Conservation (phyloP, 176 grass and related monocot genomes). For the Luzula sylvatica region DNA sequence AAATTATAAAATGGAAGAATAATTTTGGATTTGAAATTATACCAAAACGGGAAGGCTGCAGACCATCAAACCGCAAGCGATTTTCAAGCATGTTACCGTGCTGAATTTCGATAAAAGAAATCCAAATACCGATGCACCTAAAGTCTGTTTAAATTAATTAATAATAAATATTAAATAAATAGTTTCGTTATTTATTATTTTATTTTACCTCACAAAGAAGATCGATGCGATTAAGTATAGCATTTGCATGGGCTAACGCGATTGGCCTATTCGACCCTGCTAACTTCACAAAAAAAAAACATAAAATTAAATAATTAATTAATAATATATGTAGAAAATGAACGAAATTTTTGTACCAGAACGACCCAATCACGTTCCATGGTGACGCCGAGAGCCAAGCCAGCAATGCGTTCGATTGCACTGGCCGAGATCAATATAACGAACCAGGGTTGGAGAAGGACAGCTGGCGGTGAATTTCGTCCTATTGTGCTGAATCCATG, state of each 20-base stretch:
- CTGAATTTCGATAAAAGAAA: conserved; percentile 81
- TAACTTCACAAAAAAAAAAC: conserved; percentile 51
- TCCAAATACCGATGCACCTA: conserved; percentile 84
- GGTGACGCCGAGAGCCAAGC: conserved; percentile 71
- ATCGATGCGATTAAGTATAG: conserved; percentile 83
- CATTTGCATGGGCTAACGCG: conserved; percentile 92
- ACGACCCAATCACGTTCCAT: conserved; percentile 98
- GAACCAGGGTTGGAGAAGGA: conserved; percentile 92
- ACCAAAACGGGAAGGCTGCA: conserved; percentile 83
- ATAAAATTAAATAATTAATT: conserved; percentile 18
- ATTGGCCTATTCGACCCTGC: conserved; percentile 84
- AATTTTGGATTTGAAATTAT: conserved; percentile 1
- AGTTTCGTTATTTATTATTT: not conserved
- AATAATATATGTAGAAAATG: not conserved
- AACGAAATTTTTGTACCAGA: conserved; percentile 50
- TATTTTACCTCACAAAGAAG: conserved; percentile 86
- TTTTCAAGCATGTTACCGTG: conserved; percentile 74
- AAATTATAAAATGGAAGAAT: conserved; percentile 2
- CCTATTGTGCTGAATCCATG: conserved; percentile 50
- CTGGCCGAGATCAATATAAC: conserved; percentile 55
- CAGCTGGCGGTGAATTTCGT: conserved; percentile 34
- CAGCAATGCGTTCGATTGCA: conserved; percentile 79
- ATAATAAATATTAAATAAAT: conserved; percentile 15
- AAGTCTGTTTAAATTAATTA: conserved; percentile 37
- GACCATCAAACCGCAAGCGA: conserved; percentile 65